phyloP scores from a whole-genome alignment of 2,329 filamentous ascomycete genomes.

The Cladosporium oxysporum region DNA sequence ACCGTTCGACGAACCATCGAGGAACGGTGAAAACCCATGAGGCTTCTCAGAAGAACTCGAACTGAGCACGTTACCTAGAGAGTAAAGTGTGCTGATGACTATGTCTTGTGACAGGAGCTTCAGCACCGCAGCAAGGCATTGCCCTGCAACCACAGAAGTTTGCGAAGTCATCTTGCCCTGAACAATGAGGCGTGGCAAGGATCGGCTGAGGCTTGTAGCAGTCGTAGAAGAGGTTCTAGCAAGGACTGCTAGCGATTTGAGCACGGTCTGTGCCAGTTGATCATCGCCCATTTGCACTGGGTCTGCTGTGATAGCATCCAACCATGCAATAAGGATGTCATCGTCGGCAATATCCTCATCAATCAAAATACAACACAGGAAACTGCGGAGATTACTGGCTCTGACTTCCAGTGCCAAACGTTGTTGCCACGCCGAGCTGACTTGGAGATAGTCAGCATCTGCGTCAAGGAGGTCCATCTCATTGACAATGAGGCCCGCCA shows the following conservation, averaged over 20 bases:
- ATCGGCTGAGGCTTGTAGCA: slow-evolving; percentile 73
- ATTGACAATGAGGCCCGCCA: slow-evolving; percentile 73
- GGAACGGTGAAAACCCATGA: slow-evolving; percentile 46
- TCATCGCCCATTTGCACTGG: slow-evolving; percentile 79
- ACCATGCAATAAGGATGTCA: slow-evolving; percentile 78
- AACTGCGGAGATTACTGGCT: slow-evolving; percentile 76
- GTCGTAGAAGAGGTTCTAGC: slow-evolving; percentile 72
- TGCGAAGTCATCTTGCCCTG: slow-evolving; percentile 71
- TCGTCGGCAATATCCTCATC: slow-evolving; percentile 79
- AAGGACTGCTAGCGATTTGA: slow-evolving; percentile 80
- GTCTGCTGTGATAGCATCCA: slow-evolving; percentile 80
- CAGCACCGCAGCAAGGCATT: slow-evolving; percentile 78
- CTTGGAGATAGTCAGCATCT: slow-evolving; percentile 82
- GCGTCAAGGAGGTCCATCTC: slow-evolving; percentile 87
- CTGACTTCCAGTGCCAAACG: slow-evolving; percentile 83
- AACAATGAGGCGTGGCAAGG: slow-evolving; percentile 83
- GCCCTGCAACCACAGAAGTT: slow-evolving; percentile 76
- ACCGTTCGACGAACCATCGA: slow-evolving; percentile 48
- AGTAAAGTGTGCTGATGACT: slow-evolving; percentile 92
- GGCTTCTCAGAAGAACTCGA: slow-evolving; percentile 61
- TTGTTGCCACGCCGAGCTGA: slow-evolving; percentile 85
- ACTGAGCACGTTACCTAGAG: slow-evolving; percentile 91
- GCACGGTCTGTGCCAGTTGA: slow-evolving; percentile 71
- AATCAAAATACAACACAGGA: slow-evolving; percentile 79
- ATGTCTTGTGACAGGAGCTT: slow-evolving; percentile 85